Evolutionary conservation across 192 early-diverging fungal genomes (phyloP), one percentile per base, ranked within the genome.

Genomic region (Pilaira anomala): DNA sequence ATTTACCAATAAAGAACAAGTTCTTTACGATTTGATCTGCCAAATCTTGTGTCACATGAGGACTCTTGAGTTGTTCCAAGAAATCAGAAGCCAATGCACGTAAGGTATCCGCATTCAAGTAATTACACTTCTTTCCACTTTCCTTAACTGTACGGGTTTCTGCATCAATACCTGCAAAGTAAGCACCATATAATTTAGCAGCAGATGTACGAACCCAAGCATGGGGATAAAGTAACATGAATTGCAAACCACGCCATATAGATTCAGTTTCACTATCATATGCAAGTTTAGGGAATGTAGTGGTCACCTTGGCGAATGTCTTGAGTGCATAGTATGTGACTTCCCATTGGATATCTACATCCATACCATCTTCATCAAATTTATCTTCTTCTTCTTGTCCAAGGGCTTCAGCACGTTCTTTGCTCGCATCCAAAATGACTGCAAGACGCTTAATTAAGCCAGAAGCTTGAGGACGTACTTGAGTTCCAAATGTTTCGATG

Each of bases 11-110:
- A 76, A 94, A 98, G 66, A 92, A 89, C 60, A 98, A 67, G 73
- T 98, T 98, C 82, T 97, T 96, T 36, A 94, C 88, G 49, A 94
- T 72, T 74, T 97, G 94, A 60, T 82, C 89, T 5, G 89, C 92
- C 26, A 93, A 83, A 22, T 97, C 95, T 29, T 82, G 75, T 29
- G 87, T 78, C 26, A 97, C 33, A 59, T 72, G 78, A 12, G 75
- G 68, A 49, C 88, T 84, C 62, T 82, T 85, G 8, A 94, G 75
- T 60, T 94, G 92, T 39, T 80, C 76, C 13, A 78, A 62, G 57
- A 88, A 73, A 3, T 71, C 67, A 29, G 74, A 70, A 0, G 80
- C 84, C 14, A 94, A 52, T 4, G 71, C 61, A 36, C 79, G 81
- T 28, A 93, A 63, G 30, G 71, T 70, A 22, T 61, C 68, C 1